phyloP scores from a whole-genome alignment of 2,329 filamentous ascomycete genomes.

The Neofusicoccum parvum region DNA sequence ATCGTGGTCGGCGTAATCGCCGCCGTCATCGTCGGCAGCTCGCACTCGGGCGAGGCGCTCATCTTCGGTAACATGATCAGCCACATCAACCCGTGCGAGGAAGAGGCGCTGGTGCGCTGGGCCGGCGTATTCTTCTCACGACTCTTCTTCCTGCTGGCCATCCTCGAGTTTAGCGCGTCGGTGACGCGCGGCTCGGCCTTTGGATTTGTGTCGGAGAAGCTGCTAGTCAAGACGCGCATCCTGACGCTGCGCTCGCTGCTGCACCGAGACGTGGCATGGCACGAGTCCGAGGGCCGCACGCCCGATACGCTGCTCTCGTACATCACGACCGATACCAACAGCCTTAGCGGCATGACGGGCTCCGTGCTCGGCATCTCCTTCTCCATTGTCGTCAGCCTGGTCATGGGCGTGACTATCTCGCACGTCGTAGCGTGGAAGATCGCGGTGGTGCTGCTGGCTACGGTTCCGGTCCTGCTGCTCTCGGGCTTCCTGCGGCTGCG shows the following conservation, averaged over 20 bases:
- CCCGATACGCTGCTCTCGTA: slow-evolving; percentile 6
- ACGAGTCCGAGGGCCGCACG: slow-evolving; percentile 9
- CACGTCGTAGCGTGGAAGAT: slow-evolving; percentile 75
- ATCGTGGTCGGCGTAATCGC: slow-evolving; percentile 3
- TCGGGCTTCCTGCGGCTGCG: slow-evolving; percentile 87
- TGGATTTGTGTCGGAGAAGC: slow-evolving; percentile 6
- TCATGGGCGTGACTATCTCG: slow-evolving; percentile 31
- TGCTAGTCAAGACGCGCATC: slow-evolving; percentile 6
- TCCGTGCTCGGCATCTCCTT: slow-evolving; percentile 57
- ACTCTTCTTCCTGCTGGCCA: slow-evolving; percentile 7
- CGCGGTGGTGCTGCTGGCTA: slow-evolving; percentile 77
- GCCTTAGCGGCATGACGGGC: slow-evolving; percentile 1
- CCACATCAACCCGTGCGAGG: slow-evolving; percentile 1
- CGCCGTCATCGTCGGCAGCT: not conserved
- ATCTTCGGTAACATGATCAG: slow-evolving; percentile 15
- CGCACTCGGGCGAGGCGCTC: not conserved
- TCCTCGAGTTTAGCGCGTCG: slow-evolving; percentile 3
- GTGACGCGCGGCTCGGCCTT: slow-evolving; percentile 4
- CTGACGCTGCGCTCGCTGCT: slow-evolving; percentile 7
- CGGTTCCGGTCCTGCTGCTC: slow-evolving; percentile 73
- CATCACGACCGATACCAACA: slow-evolving; percentile 5
- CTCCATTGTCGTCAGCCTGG: slow-evolving; percentile 62
- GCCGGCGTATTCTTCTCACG: not conserved
- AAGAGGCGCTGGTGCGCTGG: not conserved
- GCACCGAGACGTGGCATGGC: slow-evolving; percentile 6